Evolutionary conservation across 352 stramenopile genomes (phyloP).

Genomic region (Globisporangium echinulatum): DNA sequence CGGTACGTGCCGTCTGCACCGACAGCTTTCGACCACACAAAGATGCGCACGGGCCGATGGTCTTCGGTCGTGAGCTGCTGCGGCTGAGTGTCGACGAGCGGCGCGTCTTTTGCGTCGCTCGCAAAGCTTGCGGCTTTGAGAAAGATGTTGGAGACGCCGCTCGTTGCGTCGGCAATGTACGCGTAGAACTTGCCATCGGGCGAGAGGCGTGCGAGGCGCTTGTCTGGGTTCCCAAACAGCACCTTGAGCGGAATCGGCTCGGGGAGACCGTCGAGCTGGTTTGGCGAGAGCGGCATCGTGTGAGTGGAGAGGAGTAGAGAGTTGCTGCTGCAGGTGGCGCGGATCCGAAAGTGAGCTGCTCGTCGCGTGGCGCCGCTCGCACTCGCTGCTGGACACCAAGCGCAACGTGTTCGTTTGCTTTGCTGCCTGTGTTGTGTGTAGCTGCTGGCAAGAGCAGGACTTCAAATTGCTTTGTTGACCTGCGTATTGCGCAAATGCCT

Average conservation of each 20-base stretch:
- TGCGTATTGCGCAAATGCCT: no score
- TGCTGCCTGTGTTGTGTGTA: not conserved
- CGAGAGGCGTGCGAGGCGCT: conserved; percentile 34
- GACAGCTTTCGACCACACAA: conserved; percentile 28
- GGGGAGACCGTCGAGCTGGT: conserved; percentile 16
- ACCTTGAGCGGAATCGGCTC: conserved; percentile 35
- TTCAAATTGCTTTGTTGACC: no score
- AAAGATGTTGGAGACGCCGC: conserved; percentile 46
- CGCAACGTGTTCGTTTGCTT: not conserved
- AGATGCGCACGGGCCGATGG: conserved; percentile 31
- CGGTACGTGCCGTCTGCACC: conserved; percentile 11
- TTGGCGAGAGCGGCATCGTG: conserved; percentile 10
- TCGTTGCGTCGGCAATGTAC: conserved; percentile 28
- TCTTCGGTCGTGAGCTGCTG: conserved; percentile 34
- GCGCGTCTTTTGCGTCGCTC: conserved; percentile 21
- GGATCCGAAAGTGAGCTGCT: not conserved
- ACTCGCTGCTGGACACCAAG: not conserved
- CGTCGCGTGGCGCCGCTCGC: no score
- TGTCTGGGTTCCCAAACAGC: conserved; percentile 43
- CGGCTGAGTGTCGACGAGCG: conserved; percentile 16
- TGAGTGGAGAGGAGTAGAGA: not conserved
- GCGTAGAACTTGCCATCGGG: conserved; percentile 40
- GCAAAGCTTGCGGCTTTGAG: conserved; percentile 23
- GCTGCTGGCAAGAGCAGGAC: no score
- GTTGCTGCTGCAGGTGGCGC: not conserved